phyloP scores from a whole-genome alignment of 164 flowering plant genomes.

The Echeveria elegans region DNA sequence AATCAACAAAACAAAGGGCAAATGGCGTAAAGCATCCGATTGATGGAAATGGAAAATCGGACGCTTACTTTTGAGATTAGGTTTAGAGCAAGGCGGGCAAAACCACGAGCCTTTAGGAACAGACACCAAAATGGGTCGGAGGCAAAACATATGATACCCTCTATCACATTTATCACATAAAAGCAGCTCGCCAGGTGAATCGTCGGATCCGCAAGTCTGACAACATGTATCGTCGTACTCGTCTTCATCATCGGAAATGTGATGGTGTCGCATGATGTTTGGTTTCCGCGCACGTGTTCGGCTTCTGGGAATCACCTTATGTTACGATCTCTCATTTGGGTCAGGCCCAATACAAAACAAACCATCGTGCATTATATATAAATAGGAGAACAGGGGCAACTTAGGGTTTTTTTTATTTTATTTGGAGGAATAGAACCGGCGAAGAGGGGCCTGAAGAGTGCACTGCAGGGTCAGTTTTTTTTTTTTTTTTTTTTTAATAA shows the following conservation, averaged over 20 bases:
- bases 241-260: background rate
- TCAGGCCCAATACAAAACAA: too few species aligned
- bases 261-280: background rate
- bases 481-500: too few species aligned
- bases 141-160: constrained; percentile 76
- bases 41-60: background rate
- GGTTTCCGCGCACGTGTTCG: background rate
- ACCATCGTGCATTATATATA: too few species aligned
- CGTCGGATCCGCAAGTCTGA: constrained; percentile 71
- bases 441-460: too few species aligned
- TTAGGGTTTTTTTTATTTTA: too few species aligned
- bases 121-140: constrained; percentile 56
- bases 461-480: too few species aligned
- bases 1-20: background rate
- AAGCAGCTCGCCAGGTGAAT: constrained; percentile 42
- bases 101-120: constrained; percentile 84
- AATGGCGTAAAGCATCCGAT: background rate
- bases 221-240: constrained; percentile 19
- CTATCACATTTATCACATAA: constrained; percentile 80
- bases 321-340: too few species aligned
- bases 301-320: background rate
- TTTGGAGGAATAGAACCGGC: too few species aligned
- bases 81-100: constrained; percentile 53
- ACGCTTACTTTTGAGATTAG: constrained; percentile 12
- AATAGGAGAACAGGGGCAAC: too few species aligned